Percentiles rank a stretch among this genome's conserved stretches.
Conservation (phyloP, 495 filamentous ascomycete species). For the Neurospora tetrasperma region DNA sequence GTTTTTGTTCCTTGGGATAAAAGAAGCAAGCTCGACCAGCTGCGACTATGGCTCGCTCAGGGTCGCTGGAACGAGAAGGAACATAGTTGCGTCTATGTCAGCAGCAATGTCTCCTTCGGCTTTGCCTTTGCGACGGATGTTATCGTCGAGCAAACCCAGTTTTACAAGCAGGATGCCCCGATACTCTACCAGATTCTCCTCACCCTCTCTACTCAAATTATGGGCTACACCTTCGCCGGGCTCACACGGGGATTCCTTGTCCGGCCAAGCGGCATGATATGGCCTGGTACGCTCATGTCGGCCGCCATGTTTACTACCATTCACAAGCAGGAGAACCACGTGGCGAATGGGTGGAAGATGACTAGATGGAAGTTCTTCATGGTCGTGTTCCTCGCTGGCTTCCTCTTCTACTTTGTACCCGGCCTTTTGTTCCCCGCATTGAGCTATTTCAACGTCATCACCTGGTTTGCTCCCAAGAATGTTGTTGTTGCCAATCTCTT, state of each 20-base stretch:
- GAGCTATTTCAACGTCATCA: conserved; percentile 83
- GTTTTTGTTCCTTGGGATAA: conserved; percentile 11
- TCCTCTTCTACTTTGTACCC: conserved; percentile 75
- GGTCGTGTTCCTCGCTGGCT: conserved; percentile 51
- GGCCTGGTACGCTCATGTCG: conserved; percentile 81
- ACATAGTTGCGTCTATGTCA: conserved; percentile 78
- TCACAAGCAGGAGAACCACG: conserved; percentile 69
- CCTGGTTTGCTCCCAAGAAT: conserved; percentile 79
- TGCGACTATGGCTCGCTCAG: conserved; percentile 67
- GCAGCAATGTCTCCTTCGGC: conserved; percentile 84
- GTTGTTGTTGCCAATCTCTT: conserved; percentile 73
- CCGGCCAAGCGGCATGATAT: conserved; percentile 80
- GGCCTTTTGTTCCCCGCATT: conserved; percentile 78
- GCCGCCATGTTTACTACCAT: conserved; percentile 79
- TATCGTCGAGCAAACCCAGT: conserved; percentile 78
- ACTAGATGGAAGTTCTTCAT: conserved; percentile 78
- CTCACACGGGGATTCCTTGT: conserved; percentile 71
- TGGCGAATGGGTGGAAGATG: conserved; percentile 77
- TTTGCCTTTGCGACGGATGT: conserved; percentile 80
- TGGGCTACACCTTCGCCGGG: conserved; percentile 77
- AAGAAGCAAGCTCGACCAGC: conserved; percentile 25
- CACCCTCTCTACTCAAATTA: conserved; percentile 73
- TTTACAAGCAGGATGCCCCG: conserved; percentile 68
- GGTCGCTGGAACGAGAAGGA: conserved; percentile 81
- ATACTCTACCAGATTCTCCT: conserved; percentile 72